phyloP scores from a whole-genome alignment of 2,329 filamentous ascomycete species.

The Laburnicola sp. region DNA sequence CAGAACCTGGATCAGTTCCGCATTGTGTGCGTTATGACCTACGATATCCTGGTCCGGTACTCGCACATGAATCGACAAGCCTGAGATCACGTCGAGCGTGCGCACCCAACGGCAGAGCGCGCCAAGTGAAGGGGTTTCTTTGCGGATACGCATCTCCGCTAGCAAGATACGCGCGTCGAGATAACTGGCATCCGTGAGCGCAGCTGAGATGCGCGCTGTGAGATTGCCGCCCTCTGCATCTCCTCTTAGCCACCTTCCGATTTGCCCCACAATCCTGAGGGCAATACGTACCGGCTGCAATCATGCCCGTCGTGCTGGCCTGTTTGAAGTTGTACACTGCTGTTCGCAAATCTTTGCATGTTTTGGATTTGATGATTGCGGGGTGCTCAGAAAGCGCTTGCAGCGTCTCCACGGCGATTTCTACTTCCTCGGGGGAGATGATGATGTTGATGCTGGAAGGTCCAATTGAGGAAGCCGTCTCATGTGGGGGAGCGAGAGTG shows the following conservation, averaged over 20 bases:
- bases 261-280: constrained; percentile 6
- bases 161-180: constrained; percentile 67
- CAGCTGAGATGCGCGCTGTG: constrained; percentile 67
- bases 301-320: constrained; percentile 68
- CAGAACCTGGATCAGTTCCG: constrained; percentile 59
- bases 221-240: constrained; percentile 61
- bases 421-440: constrained; percentile 67
- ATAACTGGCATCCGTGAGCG: constrained; percentile 67
- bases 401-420: constrained; percentile 68
- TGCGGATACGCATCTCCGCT: constrained; percentile 70
- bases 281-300: constrained; percentile 53
- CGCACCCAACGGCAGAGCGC: constrained; percentile 73
- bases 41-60: constrained; percentile 43
- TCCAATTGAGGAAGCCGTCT: constrained; percentile 34
- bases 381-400: constrained; percentile 62
- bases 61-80: constrained; percentile 59
- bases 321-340: constrained; percentile 71
- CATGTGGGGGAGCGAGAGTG: constrained; percentile 34
- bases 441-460: constrained; percentile 57
- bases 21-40: constrained; percentile 53
- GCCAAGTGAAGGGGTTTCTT: constrained; percentile 67
- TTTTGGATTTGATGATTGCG: constrained; percentile 67
- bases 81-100: constrained; percentile 69
- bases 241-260: constrained; percentile 9
- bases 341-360: constrained; percentile 66